A percentile compares a stretch with the other conserved stretches of the same genome.
phyloP scores from a whole-genome alignment of 306 rosid species.

The Trifolium subterraneum region DNA sequence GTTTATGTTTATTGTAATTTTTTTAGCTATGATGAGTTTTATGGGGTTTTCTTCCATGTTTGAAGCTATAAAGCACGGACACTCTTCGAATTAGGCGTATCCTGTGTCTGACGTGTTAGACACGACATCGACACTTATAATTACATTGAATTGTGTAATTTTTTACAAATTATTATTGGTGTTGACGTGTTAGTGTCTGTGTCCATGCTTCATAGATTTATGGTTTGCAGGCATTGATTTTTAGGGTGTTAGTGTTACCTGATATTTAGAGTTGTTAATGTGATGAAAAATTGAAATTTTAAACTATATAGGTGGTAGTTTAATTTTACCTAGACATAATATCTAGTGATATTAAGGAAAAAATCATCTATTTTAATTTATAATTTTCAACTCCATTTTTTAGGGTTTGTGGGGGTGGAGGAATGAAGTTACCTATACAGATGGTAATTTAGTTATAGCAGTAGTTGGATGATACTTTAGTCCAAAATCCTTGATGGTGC shows the following conservation, averaged over 20 bases:
- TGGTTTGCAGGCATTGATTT: conserved; percentile 6
- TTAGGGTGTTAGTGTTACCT: background rate
- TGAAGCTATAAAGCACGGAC: background rate
- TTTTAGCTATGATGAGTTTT: conserved; percentile 17
- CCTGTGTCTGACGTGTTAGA: too few species aligned
- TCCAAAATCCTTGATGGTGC: conserved; percentile 8
- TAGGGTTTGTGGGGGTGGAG: background rate
- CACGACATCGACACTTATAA: too few species aligned
- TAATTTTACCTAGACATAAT: background rate
- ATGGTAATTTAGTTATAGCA: conserved; percentile 12
- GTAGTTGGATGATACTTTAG: conserved; percentile 23
- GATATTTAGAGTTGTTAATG: conserved; percentile 21
- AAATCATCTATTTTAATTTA: background rate
- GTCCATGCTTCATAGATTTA: too few species aligned
- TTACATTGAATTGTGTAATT: too few species aligned
- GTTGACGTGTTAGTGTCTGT: too few species aligned
- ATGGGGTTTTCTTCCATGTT: background rate
- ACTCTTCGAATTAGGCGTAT: too few species aligned
- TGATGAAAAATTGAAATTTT: conserved; percentile 29
- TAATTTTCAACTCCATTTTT: background rate
- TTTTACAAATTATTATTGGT: too few species aligned
- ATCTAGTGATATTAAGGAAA: conserved; percentile 7
- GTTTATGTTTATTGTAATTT: conserved; percentile 30
- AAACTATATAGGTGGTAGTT: background rate
- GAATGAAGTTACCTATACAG: background rate